Percentiles rank a stretch among this genome's conserved stretches.
Evolutionary conservation across 306 rosid genomes (phyloP).

Genomic region (Vigna mungo): DNA sequence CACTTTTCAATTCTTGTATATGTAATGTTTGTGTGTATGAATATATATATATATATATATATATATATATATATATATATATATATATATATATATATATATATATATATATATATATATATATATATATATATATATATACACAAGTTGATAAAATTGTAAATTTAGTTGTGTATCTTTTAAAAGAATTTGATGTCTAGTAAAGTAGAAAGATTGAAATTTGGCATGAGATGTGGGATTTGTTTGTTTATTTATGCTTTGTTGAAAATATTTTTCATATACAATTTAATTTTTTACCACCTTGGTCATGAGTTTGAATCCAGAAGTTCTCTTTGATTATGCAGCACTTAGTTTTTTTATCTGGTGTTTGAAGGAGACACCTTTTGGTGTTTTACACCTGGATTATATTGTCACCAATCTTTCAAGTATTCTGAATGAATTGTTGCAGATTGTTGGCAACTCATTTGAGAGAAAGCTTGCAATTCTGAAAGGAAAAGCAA

Average conservation of each 20-base stretch:
- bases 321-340: neutral
- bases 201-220: neutral
- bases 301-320: too few species aligned
- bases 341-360: neutral
- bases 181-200: neutral
- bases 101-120: too few species aligned
- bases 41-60: too few species aligned
- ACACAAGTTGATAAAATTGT: neutral
- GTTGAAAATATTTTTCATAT: neutral
- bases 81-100: too few species aligned
- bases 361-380: neutral
- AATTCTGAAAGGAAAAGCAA: constrained; percentile 69
- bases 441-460: constrained; percentile 82
- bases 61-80: too few species aligned
- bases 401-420: constrained; percentile 26
- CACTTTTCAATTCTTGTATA: too few species aligned
- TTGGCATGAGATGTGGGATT: neutral
- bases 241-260: neutral
- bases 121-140: too few species aligned
- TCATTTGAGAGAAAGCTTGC: constrained; percentile 97
- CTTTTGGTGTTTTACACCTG: neutral
- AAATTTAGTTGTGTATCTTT: neutral
- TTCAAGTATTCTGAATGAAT: constrained; percentile 32
- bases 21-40: neutral
- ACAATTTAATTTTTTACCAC: neutral